Evolutionary conservation across 1,139 yeast species (phyloP).

Genomic region (Yamadazyma taylorii): DNA sequence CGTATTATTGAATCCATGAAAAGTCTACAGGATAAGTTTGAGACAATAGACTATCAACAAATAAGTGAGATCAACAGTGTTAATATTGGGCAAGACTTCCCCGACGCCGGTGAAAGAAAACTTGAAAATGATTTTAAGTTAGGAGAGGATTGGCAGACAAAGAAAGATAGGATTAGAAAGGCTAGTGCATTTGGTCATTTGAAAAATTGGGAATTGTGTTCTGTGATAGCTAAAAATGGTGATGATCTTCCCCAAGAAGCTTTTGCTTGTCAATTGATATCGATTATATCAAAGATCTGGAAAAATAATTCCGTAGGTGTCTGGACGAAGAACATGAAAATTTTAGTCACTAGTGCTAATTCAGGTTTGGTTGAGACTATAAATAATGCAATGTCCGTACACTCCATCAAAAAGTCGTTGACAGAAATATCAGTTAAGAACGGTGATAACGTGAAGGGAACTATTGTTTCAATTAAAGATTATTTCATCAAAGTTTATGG

Average conservation of each 20-base stretch:
- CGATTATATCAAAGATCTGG: constrained; percentile 86
- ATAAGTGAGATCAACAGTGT: constrained; percentile 46
- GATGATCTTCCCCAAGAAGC: constrained; percentile 96
- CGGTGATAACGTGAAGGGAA: constrained; percentile 68
- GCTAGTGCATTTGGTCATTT: constrained; percentile 81
- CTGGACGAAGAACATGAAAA: constrained; percentile 94
- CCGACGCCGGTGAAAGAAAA: constrained; percentile 83
- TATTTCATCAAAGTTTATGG: constrained; percentile 81
- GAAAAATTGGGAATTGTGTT: constrained; percentile 90
- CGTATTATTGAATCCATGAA: constrained; percentile 89
- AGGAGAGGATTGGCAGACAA: constrained; percentile 91
- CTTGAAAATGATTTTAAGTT: constrained; percentile 87
- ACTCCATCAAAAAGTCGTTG: constrained; percentile 87
- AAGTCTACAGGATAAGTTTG: constrained; percentile 68
- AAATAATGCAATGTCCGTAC: constrained; percentile 88
- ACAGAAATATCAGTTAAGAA: constrained; percentile 69
- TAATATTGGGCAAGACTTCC: constrained; percentile 16
- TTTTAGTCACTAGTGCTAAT: constrained; percentile 83
- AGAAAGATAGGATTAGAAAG: constrained; percentile 74
- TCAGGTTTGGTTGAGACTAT: constrained; percentile 95
- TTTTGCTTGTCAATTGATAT: constrained; percentile 90
- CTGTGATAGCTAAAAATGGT: constrained; percentile 95
- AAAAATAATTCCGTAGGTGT: constrained; percentile 59
- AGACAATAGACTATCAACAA: constrained; percentile 50
- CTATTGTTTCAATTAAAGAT: constrained; percentile 69